Conservation (phyloP, 2,329 filamentous ascomycete species). For the Botrytis paeoniae region DNA sequence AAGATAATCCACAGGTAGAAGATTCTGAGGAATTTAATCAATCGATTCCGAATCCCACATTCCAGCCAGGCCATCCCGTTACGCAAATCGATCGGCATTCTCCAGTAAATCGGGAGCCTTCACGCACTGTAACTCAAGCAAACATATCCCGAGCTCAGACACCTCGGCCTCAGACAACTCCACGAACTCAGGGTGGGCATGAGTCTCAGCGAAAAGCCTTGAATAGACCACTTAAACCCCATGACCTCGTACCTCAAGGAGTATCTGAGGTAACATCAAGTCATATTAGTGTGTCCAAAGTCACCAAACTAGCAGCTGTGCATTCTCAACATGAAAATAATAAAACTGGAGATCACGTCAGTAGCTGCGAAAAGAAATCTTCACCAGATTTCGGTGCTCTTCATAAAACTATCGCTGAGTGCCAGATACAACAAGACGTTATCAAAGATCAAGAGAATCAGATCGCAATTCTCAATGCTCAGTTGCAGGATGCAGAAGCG, state of each 20-base stretch:
- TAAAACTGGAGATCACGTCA: background rate
- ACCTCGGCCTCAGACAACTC: background rate
- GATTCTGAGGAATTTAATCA: background rate
- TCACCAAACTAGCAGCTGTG: background rate
- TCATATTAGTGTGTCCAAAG: background rate
- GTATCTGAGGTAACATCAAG: background rate
- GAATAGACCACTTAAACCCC: background rate
- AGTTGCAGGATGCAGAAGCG: conserved; percentile 16
- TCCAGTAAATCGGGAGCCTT: background rate
- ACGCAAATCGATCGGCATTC: background rate
- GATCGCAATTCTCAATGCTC: conserved; percentile 17
- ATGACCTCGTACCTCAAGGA: conserved; percentile 5
- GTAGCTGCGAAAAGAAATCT: background rate
- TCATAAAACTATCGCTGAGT: background rate
- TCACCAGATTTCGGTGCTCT: background rate
- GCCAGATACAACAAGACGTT: background rate
- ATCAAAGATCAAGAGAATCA: conserved; percentile 18
- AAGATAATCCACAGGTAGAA: background rate
- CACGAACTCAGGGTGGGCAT: background rate
- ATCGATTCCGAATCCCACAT: background rate
- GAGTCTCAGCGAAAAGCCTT: background rate
- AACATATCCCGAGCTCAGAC: conserved; percentile 1
- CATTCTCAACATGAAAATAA: background rate
- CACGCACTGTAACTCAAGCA: background rate
- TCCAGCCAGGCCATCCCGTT: background rate